A percentile compares a stretch with the other conserved stretches of the same genome.
phyloP scores from a whole-genome alignment of 202 grass and related monocot species.

The Panicum virgatum region DNA sequence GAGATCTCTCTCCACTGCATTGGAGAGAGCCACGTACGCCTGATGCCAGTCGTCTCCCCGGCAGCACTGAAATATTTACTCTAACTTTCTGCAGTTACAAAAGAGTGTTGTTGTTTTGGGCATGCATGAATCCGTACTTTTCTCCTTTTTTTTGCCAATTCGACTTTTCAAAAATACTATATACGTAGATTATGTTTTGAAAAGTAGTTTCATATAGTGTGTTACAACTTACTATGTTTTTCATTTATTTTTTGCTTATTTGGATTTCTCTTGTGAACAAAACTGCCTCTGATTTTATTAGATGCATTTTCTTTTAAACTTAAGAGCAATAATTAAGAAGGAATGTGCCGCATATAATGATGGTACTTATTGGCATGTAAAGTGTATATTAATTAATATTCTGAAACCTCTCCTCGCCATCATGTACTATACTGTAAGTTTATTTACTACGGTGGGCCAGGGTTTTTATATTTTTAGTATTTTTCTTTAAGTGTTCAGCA shows the following conservation, averaged over 20 bases:
- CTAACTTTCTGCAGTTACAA: neutral
- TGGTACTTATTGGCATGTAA: neutral
- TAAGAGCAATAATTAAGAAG: neutral
- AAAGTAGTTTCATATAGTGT: neutral
- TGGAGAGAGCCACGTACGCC: neutral
- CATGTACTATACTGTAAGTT: neutral
- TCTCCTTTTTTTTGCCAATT: neutral
- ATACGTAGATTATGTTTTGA: neutral
- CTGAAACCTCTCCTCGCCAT: no score
- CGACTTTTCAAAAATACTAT: neutral
- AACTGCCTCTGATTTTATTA: neutral
- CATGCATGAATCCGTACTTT: no score
- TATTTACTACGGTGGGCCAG: neutral
- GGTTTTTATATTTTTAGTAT: neutral
- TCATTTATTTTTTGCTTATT: neutral
- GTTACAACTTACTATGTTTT: neutral
- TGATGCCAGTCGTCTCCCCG: neutral
- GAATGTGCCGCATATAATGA: neutral
- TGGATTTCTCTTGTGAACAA: neutral
- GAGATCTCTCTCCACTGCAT: slow-evolving; percentile 21
- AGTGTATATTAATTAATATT: neutral
- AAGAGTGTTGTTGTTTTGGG: neutral
- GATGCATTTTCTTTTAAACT: neutral
- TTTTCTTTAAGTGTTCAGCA: neutral
- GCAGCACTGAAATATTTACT: neutral